A percentile compares a stretch with the other conserved stretches of the same genome.
phyloP scores from a whole-genome alignment of 1,284 basidiomycete species.

The Omphalotus olearius region DNA sequence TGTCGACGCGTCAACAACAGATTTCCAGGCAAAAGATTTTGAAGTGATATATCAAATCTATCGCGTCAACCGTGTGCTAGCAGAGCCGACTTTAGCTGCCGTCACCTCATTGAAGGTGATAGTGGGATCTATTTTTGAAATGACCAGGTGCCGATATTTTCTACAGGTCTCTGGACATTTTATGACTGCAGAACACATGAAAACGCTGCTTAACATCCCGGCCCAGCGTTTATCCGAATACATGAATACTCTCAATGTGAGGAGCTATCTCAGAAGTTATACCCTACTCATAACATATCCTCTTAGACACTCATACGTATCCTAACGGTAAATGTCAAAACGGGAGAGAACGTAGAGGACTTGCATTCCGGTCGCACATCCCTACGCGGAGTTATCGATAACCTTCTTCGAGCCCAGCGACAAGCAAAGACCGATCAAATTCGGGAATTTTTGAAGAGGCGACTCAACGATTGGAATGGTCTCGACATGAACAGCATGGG shows the following conservation, averaged over 20 bases:
- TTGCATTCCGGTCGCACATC: constrained; percentile 1
- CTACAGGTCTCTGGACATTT: constrained; percentile 1
- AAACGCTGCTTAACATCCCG: constrained; percentile 3
- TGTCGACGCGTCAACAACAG: not conserved
- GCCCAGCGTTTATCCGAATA: constrained; percentile 8
- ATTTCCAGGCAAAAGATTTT: constrained; percentile 9
- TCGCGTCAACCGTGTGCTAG: constrained; percentile 13
- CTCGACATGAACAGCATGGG: constrained; percentile 7
- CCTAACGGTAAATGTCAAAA: not conserved
- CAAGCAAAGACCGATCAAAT: constrained; percentile 9
- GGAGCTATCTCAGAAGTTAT: not conserved
- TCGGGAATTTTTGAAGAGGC: constrained; percentile 1
- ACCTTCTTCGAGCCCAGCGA: constrained; percentile 1
- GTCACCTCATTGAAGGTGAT: constrained; percentile 1
- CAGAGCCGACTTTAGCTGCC: not conserved
- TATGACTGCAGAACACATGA: not conserved
- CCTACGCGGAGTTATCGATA: constrained; percentile 2
- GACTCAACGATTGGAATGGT: constrained; percentile 11
- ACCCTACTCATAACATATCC: not conserved
- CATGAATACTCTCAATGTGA: constrained; percentile 1
- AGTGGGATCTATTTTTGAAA: not conserved
- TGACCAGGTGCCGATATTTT: not conserved
- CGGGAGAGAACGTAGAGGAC: not conserved
- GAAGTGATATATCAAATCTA: constrained; percentile 13
- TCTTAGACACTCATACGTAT: constrained; percentile 5